Evolutionary conservation across 78 protist species (phyloP).

Genomic region (Pigoraptor vietnamica): DNA sequence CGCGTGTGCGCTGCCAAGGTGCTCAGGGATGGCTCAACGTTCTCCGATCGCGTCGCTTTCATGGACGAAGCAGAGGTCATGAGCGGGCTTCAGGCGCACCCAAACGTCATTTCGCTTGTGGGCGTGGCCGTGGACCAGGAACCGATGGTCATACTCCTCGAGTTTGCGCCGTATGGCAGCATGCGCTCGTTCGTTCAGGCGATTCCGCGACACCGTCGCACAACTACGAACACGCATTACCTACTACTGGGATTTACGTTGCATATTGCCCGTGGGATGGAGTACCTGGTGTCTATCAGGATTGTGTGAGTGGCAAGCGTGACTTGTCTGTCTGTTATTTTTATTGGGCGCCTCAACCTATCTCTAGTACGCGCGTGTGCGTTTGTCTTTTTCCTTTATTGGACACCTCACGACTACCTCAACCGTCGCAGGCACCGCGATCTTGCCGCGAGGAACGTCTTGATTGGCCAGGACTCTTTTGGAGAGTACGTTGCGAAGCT

Average conservation of each 20-base stretch:
- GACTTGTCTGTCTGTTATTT: too few relatives aligned
- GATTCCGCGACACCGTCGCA: background rate
- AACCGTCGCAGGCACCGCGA: background rate
- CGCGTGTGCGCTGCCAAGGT: background rate
- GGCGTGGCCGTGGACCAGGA: background rate
- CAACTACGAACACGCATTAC: background rate
- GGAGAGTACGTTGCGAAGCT: background rate
- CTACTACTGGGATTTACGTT: background rate
- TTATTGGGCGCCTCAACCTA: too few relatives aligned
- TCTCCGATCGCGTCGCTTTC: background rate
- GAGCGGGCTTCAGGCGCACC: background rate
- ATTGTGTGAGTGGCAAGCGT: background rate
- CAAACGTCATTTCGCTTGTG: background rate
- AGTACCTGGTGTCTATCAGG: background rate
- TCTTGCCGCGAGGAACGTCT: background rate
- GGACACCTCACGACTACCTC: too few relatives aligned
- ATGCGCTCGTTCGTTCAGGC: background rate
- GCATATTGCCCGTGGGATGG: background rate
- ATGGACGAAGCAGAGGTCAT: background rate
- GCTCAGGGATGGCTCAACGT: background rate
- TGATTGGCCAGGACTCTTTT: background rate
- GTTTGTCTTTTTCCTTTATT: too few relatives aligned
- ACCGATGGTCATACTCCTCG: background rate
- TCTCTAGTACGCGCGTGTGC: too few relatives aligned
- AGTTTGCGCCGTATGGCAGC: background rate